These are phyloP conservation scores for Neofusicoccum ribis DNA, from an alignment of 2,329 filamentous ascomycete species.

Conservation along the genomic window DNA sequence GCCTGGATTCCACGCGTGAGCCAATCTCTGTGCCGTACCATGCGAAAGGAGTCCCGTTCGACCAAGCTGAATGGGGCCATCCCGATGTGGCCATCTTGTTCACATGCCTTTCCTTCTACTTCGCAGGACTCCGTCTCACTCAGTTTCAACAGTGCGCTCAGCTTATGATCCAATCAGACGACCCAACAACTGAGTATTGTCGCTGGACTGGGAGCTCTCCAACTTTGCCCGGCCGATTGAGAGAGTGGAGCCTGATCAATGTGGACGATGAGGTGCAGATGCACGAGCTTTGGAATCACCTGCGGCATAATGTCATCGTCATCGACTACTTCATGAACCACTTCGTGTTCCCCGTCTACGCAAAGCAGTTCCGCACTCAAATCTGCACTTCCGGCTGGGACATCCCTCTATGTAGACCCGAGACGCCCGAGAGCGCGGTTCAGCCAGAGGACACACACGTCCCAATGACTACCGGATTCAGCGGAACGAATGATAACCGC, in stretches of 20 bases:
- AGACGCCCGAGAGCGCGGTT: not conserved
- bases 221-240: conserved; percentile 48
- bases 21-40: conserved; percentile 65
- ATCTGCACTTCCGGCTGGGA: conserved; percentile 69
- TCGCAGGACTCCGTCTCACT: conserved; percentile 52
- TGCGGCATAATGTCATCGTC: conserved; percentile 52
- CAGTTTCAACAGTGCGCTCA: conserved; percentile 56
- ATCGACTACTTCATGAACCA: conserved; percentile 67
- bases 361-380: conserved; percentile 64
- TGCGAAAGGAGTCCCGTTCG: conserved; percentile 47
- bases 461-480: conserved; percentile 65
- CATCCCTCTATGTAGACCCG: conserved; percentile 49
- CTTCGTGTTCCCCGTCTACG: conserved; percentile 65
- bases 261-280: conserved; percentile 56
- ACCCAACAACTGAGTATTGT: conserved; percentile 59
- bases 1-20: conserved; percentile 47
- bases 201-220: conserved; percentile 42
- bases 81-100: conserved; percentile 29
- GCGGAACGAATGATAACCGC: conserved; percentile 68
- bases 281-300: conserved; percentile 49
- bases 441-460: not conserved
- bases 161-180: conserved; percentile 55
- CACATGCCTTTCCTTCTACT: conserved; percentile 60
- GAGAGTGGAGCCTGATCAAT: conserved; percentile 60
- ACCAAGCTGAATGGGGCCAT: conserved; percentile 56